Conservation (phyloP, 257 asterid genomes). For the Leptodermis oblonga region DNA sequence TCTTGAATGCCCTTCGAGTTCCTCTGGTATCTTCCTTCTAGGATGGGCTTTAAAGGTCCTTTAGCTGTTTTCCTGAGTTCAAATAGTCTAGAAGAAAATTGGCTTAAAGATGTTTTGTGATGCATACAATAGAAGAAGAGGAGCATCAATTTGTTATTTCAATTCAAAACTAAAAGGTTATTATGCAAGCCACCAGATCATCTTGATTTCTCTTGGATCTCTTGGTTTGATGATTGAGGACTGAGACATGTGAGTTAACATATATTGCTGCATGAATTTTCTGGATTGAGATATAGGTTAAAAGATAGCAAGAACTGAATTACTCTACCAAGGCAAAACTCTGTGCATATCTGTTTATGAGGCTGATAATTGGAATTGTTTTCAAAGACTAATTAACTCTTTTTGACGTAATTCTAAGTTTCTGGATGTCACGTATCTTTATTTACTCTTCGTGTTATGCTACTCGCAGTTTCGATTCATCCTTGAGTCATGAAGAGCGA, state of each 20-base stretch:
- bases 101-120: background rate
- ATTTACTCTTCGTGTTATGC: slow-evolving; percentile 2
- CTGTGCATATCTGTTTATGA: slow-evolving; percentile 3
- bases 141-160: background rate
- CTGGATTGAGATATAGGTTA: background rate
- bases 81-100: background rate
- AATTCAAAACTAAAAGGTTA: background rate
- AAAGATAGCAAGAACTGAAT: background rate
- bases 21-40: background rate
- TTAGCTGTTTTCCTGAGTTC: background rate
- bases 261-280: background rate
- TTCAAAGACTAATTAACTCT: background rate
- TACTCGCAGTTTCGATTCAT: slow-evolving; percentile 54
- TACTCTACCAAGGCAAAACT: too few species aligned
- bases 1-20: background rate
- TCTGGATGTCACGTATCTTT: slow-evolving; percentile 4
- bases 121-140: background rate
- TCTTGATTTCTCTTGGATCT: background rate
- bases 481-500: slow-evolving; percentile 69
- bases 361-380: background rate
- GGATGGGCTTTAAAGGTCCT: background rate
- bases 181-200: background rate
- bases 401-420: background rate
- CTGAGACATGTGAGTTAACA: background rate
- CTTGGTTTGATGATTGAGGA: background rate